Base-by-base conservation (phyloP, 2,329 filamentous ascomycete species). In the Venturia pyrina region DNA sequence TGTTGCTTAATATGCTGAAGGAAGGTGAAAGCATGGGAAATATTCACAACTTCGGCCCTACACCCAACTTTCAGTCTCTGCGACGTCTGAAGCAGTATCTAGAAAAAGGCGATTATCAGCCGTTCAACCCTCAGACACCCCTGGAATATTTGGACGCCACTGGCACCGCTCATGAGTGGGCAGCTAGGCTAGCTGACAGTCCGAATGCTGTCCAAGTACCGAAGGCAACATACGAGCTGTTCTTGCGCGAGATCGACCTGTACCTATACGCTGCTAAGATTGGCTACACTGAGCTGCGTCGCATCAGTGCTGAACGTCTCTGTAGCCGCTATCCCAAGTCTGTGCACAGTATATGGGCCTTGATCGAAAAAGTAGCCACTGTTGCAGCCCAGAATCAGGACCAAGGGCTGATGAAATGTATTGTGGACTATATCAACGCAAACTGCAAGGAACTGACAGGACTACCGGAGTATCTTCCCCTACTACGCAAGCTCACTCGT, bases 301-400 rank as follows among this genome's bases (percentile, higher is more conserved):
- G 43, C n/a, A 57, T 34, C n/a, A 44, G 48, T 34, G 60, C 48
- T 41, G 60, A 63, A 50, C 37, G 65, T 21, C 46, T 66, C 11
- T 64, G 65, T 46, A 64, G 40, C 32, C 34, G 56, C 44, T 66
- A 66, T 65, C 65, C 65, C 41, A 64, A 64, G 40, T 66, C 62
- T 13, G 28, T 50, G 11, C 40, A 64, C 17, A 46, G 62, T 44
- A 64, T 64, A 11, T 44, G 65, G 60, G 61, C 43, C 19, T 43
- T 66, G 60, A 50, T 66, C 21, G 65, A 66, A 21, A 57, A 24
- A 28, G 65, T 59, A n/a, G 34, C 28, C n/a, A 34, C 17, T 2
- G 32, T 64, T 32, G 65, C 65, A 21, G 32, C 17, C 15, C 32
- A 66, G n/a, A 57, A 56, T 19, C 32, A 66, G 44, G 65, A 66